phyloP scores from a whole-genome alignment of 2,329 filamentous ascomycete species.

The Monilinia aucupariae region DNA sequence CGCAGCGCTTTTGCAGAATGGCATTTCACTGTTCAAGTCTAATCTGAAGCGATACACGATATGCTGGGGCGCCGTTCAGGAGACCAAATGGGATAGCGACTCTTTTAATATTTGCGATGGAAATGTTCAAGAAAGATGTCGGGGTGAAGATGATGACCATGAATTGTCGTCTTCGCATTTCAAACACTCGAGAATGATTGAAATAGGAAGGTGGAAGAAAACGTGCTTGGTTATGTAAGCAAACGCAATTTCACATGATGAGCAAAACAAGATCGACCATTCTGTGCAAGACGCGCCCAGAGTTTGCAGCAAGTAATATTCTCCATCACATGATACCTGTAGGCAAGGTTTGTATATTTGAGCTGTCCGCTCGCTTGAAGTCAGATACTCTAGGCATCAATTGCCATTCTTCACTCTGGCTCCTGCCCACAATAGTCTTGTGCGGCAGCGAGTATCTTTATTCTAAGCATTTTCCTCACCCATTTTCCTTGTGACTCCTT shows the following conservation, averaged over 20 bases:
- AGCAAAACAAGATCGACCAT: background rate
- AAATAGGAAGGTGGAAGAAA: conserved; percentile 6
- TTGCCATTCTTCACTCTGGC: background rate
- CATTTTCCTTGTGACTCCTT: background rate
- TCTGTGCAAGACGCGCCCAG: background rate
- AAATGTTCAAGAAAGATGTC: background rate
- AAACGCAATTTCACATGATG: background rate
- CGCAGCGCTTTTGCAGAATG: background rate
- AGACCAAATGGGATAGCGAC: background rate
- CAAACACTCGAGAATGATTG: background rate
- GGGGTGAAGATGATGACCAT: background rate
- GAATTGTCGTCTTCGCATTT: background rate
- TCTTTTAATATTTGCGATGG: background rate
- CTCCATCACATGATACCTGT: background rate
- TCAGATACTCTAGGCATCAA: background rate
- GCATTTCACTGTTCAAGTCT: background rate
- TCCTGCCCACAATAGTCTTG: background rate
- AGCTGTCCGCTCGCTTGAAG: background rate
- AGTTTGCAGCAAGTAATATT: background rate
- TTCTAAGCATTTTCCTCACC: background rate
- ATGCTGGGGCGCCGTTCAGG: too few species aligned
- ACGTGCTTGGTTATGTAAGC: conserved; percentile 3
- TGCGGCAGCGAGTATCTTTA: background rate
- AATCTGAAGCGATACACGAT: background rate
- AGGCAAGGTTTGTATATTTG: background rate